Percentiles rank a stretch among this genome's conserved stretches.
Evolutionary conservation across 2,329 filamentous ascomycete genomes (phyloP).

Genomic region (Botrytis tulipae): DNA sequence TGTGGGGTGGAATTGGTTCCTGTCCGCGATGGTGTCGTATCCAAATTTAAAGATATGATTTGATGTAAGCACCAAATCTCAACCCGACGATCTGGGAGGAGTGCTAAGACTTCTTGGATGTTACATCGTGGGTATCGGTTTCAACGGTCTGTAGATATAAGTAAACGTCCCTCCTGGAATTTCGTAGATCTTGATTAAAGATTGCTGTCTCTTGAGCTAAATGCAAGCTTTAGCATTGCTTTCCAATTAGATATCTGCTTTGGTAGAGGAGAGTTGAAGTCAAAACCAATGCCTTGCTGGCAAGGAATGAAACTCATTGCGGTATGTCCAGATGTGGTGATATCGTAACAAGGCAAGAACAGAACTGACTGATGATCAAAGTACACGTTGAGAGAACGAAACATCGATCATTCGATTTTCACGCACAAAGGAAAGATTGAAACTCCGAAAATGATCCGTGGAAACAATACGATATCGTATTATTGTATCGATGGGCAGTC

Average conservation of each 20-base stretch:
- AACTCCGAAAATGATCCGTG: background rate
- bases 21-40: background rate
- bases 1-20: background rate
- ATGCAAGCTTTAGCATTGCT: background rate
- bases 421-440: background rate
- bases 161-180: background rate
- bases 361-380: too few species aligned
- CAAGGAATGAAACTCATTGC: background rate
- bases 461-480: background rate
- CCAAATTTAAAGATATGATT: background rate
- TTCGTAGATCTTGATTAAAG: background rate
- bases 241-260: background rate
- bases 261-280: background rate
- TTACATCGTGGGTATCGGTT: background rate
- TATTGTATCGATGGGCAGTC: background rate
- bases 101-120: background rate
- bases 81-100: background rate
- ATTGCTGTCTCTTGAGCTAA: background rate
- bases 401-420: background rate
- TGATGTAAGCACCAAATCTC: background rate
- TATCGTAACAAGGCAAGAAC: background rate
- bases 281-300: background rate
- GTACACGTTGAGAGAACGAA: background rate
- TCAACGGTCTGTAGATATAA: too few species aligned
- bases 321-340: background rate